These are phyloP conservation scores for Thinopyrum obtusiflorum DNA, from an alignment of 202 grass and related monocot species.

Conservation along the genomic window DNA sequence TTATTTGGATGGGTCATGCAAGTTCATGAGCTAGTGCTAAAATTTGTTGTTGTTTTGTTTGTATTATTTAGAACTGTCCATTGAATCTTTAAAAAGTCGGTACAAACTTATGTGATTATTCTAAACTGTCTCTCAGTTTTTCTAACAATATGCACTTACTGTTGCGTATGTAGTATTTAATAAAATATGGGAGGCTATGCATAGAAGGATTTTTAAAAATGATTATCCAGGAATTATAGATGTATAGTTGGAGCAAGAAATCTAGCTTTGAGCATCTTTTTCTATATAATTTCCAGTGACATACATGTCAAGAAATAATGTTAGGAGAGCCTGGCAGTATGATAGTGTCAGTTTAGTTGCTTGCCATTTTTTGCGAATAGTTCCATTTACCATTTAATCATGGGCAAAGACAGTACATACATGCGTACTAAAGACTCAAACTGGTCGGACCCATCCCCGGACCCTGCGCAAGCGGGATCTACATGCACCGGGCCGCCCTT, in stretches of 20 bases:
- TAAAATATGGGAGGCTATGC: background rate
- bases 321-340: background rate
- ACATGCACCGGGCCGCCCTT: no score
- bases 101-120: background rate
- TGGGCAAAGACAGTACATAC: background rate
- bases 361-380: slow-evolving; percentile 5
- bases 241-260: background rate
- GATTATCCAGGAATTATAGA: background rate
- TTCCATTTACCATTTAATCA: background rate
- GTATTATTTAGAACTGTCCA: background rate
- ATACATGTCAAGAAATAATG: background rate
- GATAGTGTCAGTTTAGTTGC: background rate
- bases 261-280: background rate
- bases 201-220: background rate
- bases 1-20: background rate
- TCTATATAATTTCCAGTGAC: background rate
- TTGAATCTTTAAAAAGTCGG: background rate
- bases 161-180: background rate
- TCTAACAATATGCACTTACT: background rate
- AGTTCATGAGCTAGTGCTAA: background rate
- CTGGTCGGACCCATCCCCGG: no score
- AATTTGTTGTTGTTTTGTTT: background rate
- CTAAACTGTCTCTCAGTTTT: background rate
- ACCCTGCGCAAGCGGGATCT: no score
- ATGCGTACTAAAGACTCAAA: no score